A percentile compares a stretch with the other conserved stretches of the same genome.
These are phyloP conservation scores for Asterophora lycoperdoides DNA, from an alignment of 768 basidiomycete species.

Conservation along the genomic window DNA sequence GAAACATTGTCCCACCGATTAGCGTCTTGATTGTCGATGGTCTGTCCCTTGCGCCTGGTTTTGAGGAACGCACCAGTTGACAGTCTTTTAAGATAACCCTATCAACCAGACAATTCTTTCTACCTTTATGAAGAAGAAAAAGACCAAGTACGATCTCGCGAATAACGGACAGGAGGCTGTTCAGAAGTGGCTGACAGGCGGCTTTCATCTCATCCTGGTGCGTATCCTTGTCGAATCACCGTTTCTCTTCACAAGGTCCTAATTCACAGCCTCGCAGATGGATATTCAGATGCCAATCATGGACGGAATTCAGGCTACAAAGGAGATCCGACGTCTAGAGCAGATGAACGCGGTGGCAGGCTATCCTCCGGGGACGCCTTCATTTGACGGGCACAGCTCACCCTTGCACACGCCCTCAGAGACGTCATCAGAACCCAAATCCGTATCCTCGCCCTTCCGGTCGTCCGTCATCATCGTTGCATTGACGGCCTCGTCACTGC, in stretches of 20 bases:
- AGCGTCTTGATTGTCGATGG: constrained; percentile 98
- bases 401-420: constrained; percentile 50
- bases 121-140: constrained; percentile 96
- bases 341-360: constrained; percentile 60
- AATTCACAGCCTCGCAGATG: constrained; percentile 59
- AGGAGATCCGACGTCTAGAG: constrained; percentile 88
- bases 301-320: constrained; percentile 97
- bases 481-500: constrained; percentile 94
- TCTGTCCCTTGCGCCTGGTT: constrained; percentile 32
- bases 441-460: constrained; percentile 64
- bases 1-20: constrained; percentile 89
- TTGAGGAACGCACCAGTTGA: background rate
- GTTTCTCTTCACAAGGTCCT: constrained; percentile 4
- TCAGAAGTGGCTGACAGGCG: constrained; percentile 88
- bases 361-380: constrained; percentile 66
- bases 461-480: constrained; percentile 99
- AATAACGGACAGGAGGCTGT: constrained; percentile 96
- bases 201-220: constrained; percentile 93
- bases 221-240: constrained; percentile 25
- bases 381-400: constrained; percentile 39
- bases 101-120: constrained; percentile 97
- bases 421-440: constrained; percentile 42
- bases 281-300: constrained; percentile 99
- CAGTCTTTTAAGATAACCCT: constrained; percentile 71
- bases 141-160: constrained; percentile 91